Percentiles rank a stretch among this genome's conserved stretches.
Conservation (phyloP, 495 filamentous ascomycete species). For the Talaromyces borbonicus region DNA sequence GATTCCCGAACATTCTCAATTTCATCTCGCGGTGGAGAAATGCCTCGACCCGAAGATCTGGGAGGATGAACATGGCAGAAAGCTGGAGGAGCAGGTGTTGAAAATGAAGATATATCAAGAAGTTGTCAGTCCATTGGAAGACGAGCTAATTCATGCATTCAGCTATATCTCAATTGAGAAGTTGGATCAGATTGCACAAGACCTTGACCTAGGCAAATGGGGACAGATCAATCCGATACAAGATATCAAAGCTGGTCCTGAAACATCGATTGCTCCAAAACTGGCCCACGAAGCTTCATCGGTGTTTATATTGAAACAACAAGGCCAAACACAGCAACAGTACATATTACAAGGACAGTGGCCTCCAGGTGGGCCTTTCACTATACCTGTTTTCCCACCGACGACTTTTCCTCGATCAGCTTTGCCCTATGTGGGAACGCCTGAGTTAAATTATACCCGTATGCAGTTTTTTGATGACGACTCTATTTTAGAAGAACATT, state of each 20-base stretch:
- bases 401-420: too few species aligned
- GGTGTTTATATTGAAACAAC: too few species aligned
- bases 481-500: neutral
- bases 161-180: neutral
- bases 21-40: neutral
- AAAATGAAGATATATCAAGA: conserved; percentile 1
- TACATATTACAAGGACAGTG: neutral
- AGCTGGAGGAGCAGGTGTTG: neutral
- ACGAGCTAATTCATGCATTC: conserved; percentile 2
- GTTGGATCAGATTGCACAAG: neutral
- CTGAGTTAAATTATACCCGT: neutral
- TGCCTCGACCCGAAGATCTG: conserved; percentile 1
- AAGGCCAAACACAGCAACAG: neutral
- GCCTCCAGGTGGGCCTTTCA: too few species aligned
- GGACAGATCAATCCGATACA: neutral
- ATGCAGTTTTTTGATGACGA: conserved; percentile 3
- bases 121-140: neutral
- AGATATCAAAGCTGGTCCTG: neutral
- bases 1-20: neutral
- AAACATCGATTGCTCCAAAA: neutral
- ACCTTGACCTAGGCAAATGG: neutral
- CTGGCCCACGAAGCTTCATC: neutral
- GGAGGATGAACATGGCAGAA: neutral
- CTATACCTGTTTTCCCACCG: too few species aligned
- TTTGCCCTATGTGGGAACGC: too few species aligned